phyloP scores from a whole-genome alignment of 345 rosid species.

The Heritiera fomes region DNA sequence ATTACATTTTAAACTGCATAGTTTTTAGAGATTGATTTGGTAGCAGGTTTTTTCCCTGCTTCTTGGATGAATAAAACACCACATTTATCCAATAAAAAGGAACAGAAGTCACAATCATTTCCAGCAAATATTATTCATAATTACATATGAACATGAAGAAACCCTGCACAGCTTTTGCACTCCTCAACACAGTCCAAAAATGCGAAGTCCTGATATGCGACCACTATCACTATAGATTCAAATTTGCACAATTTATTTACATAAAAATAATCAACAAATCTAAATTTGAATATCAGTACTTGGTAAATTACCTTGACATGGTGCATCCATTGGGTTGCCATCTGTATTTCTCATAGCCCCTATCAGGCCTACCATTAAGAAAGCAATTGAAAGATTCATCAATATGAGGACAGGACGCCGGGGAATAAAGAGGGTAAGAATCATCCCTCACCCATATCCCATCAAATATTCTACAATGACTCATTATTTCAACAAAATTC shows the following conservation, averaged over 20 bases:
- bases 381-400: conserved; percentile 50
- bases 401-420: conserved; percentile 47
- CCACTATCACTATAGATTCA: background rate
- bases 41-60: background rate
- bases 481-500: conserved; percentile 21
- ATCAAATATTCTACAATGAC: conserved; percentile 40
- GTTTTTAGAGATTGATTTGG: background rate
- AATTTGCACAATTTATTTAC: background rate
- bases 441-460: conserved; percentile 51
- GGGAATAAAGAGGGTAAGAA: conserved; percentile 38
- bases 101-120: background rate
- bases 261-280: background rate
- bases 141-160: background rate
- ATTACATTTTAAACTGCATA: no score
- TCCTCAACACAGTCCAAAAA: background rate
- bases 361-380: conserved; percentile 45
- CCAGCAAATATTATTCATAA: background rate
- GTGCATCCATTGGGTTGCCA: conserved; percentile 50
- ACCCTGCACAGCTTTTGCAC: background rate
- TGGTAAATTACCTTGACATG: conserved; percentile 41
- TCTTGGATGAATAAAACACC: background rate
- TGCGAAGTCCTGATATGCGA: background rate
- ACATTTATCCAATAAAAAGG: background rate
- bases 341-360: conserved; percentile 35
- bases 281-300: background rate